These are phyloP conservation scores for Aspergillus candidus DNA, from an alignment of 2,329 filamentous ascomycete species.

Conservation along the genomic window DNA sequence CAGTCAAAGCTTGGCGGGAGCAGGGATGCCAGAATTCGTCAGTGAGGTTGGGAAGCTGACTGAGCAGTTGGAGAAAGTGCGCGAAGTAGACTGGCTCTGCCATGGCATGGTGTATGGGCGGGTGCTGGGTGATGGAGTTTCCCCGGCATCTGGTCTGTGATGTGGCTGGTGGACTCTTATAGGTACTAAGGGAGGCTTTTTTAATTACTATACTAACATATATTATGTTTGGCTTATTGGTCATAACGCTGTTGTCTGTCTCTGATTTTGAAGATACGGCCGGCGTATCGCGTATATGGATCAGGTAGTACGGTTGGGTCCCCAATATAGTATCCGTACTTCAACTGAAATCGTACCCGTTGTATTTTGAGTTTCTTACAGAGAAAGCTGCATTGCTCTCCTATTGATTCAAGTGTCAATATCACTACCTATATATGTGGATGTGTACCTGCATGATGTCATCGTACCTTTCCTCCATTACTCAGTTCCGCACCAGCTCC, in stretches of 20 bases:
- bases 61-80: conserved; percentile 51
- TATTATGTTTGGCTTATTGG: conserved; percentile 5
- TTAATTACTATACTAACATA: conserved; percentile 1
- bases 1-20: conserved; percentile 53
- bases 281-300: no score
- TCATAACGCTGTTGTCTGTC: not conserved
- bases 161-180: conserved; percentile 3
- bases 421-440: no score
- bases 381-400: no score
- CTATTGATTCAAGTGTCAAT: no score
- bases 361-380: no score
- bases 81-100: conserved; percentile 53
- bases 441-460: no score
- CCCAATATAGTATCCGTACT: no score
- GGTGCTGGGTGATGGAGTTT: conserved; percentile 32
- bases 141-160: conserved; percentile 9
- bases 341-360: no score
- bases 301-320: no score
- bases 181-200: not conserved
- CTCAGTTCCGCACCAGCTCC: not conserved
- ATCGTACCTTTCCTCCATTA: no score
- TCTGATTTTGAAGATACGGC: no score
- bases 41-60: conserved; percentile 54
- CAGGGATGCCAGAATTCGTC: conserved; percentile 58
- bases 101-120: conserved; percentile 55